Percentiles rank a stretch among this genome's conserved stretches.
Conservation (phyloP, 164 flowering plant genomes). For the Malania oleifera region DNA sequence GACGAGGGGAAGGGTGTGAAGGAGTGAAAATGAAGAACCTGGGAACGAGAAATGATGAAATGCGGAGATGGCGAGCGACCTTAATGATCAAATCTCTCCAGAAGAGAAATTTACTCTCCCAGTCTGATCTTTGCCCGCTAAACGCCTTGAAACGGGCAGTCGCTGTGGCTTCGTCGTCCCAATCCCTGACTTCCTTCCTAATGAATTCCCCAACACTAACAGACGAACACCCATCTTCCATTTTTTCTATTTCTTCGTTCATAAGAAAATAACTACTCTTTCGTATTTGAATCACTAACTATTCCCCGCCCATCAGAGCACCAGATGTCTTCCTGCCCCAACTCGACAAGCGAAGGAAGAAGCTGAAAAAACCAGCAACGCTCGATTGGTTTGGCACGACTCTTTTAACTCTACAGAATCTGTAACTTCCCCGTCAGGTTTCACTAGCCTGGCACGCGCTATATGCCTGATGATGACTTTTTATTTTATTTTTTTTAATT, state of each 20-base stretch:
- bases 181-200: constrained; percentile 48
- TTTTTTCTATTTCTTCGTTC: neutral
- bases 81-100: constrained; percentile 72
- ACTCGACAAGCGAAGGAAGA: too few relatives aligned
- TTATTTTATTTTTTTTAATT: too few relatives aligned
- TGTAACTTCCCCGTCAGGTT: too few relatives aligned
- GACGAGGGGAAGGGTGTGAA: neutral
- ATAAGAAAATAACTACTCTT: too few relatives aligned
- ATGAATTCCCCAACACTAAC: constrained; percentile 41
- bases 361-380: too few relatives aligned
- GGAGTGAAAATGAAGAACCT: constrained; percentile 21
- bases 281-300: too few relatives aligned
- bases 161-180: constrained; percentile 75
- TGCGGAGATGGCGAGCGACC: constrained; percentile 52
- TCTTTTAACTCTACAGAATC: too few relatives aligned
- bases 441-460: too few relatives aligned
- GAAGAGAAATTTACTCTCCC: constrained; percentile 67
- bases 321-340: too few relatives aligned
- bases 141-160: constrained; percentile 80
- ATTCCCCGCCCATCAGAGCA: too few relatives aligned
- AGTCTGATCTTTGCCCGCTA: constrained; percentile 81
- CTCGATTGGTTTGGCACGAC: too few relatives aligned
- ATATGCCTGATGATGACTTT: too few relatives aligned
- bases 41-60: constrained; percentile 47
- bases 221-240: neutral